These are phyloP conservation scores for Arbutus unedo DNA, from an alignment of 148 eudicot species.

Conservation along the genomic window DNA sequence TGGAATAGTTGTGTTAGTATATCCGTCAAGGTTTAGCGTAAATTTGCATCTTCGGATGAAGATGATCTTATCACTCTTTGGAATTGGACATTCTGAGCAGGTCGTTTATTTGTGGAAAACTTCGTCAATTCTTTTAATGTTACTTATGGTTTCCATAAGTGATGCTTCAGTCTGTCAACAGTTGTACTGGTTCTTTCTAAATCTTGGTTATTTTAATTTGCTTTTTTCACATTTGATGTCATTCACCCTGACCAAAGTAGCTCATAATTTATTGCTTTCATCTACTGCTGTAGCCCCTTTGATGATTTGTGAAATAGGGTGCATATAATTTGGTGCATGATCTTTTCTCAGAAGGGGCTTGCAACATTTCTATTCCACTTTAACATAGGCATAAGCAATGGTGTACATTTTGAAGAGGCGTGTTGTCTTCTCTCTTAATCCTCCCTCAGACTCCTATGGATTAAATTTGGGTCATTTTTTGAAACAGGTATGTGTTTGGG, in stretches of 20 bases:
- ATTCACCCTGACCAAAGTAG: background rate
- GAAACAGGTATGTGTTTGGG: background rate
- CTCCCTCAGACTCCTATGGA: background rate
- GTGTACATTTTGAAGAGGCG: background rate
- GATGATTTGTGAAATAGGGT: background rate
- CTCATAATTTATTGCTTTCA: background rate
- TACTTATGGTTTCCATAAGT: background rate
- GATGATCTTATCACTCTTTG: background rate
- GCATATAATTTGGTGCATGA: background rate
- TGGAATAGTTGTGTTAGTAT: background rate
- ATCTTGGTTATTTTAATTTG: background rate
- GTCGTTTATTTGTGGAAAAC: background rate
- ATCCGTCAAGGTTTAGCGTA: background rate
- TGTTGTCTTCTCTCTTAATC: background rate
- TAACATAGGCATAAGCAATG: background rate
- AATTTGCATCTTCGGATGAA: background rate
- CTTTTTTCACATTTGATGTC: background rate
- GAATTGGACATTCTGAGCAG: conserved; percentile 1
- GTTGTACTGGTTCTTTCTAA: background rate
- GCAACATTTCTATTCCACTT: background rate
- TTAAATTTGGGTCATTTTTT: background rate
- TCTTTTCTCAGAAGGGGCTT: background rate
- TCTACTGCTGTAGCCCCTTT: background rate
- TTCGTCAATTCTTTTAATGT: background rate
- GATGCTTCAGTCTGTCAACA: background rate